Base-by-base conservation (phyloP, 2,329 filamentous ascomycete genomes). In the Alternaria brassicae region DNA sequence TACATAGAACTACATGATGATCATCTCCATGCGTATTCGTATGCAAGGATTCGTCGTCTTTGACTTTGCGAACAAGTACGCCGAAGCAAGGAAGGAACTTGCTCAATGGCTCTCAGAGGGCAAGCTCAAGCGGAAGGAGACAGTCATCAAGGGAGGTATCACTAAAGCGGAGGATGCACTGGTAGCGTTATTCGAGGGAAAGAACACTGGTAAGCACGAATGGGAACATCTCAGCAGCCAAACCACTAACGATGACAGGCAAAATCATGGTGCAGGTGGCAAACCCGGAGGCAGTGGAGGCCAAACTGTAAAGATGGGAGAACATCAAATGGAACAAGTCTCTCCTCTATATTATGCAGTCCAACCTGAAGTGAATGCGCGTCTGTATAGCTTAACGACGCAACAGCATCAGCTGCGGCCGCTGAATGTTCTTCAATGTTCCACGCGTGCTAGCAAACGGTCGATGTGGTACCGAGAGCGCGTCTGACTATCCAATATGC, bases 101-200 rank as follows among this genome's bases (percentile, higher is more conserved):
- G 83, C 83, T 1, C 76, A 85, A 63, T 93, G 90, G 90, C 73
- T 92, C n/a, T 79, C 81, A 2, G 86, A 91, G 72, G 91, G 91
- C 49, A 91, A 78, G 79, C 77, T 93, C 63, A 87, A 91, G 83
- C 80, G 87, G 57, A 88, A 88, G 73, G 89, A 92, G 77, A 89
- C 88, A 2, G 84, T 93, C 57, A 77, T 92, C 61, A 84, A 84
- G 67, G 90, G 90, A n/a, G 90, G 90, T 0, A 77, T 93, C 12
- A 79, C 81, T 58, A 82, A 82, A 34, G 89, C 89, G 2, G 88
- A 91, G 56, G 78, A 86, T 64, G 88, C 84, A 0, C 80, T 93
- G 53, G 76, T 86, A 12, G 83, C 86, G 60, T 77, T 93, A 56
- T 93, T 88, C 73, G 81, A 85, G 48, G 91, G 91, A 39, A 79